These are phyloP conservation scores for Viola pubescens DNA, from an alignment of 441 rosid genomes.

Conservation along the genomic window DNA sequence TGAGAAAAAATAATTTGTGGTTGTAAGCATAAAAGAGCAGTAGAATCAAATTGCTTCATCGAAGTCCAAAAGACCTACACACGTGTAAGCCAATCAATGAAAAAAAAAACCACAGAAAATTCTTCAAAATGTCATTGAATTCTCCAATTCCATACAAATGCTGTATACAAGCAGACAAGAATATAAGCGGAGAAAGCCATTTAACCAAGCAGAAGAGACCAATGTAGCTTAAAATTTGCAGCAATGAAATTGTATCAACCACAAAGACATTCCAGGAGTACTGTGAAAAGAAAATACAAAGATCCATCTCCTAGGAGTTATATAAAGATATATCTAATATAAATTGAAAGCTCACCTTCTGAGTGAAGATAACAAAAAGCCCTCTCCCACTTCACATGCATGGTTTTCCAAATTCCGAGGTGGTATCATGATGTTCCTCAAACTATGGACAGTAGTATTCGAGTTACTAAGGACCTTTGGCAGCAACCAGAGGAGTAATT, in stretches of 20 bases:
- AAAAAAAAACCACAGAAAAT: not conserved
- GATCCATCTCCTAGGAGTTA: too few species aligned
- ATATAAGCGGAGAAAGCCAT: too few species aligned
- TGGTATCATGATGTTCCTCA: conserved; percentile 49
- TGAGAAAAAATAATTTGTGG: conserved; percentile 26
- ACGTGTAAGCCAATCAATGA: not conserved
- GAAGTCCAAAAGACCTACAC: not conserved
- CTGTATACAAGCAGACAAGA: too few species aligned
- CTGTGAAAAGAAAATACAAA: too few species aligned
- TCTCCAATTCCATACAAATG: too few species aligned
- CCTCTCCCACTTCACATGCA: conserved; percentile 82
- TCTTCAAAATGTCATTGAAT: not conserved
- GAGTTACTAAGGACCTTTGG: conserved; percentile 64
- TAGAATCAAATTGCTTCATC: not conserved
- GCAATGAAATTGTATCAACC: too few species aligned
- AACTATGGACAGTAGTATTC: conserved; percentile 57
- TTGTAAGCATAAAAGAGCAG: conserved; percentile 13
- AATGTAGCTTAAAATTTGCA: too few species aligned
- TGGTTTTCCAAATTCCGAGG: conserved; percentile 65
- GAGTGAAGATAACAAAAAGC: conserved; percentile 67
- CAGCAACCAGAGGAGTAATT: conserved; percentile 85
- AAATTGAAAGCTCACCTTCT: conserved; percentile 49
- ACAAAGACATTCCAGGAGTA: too few species aligned
- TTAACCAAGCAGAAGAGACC: too few species aligned
- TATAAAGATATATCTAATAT: too few species aligned